Base-by-base conservation (phyloP, 2,329 filamentous ascomycete genomes). In the Xylariaceae sp. region DNA sequence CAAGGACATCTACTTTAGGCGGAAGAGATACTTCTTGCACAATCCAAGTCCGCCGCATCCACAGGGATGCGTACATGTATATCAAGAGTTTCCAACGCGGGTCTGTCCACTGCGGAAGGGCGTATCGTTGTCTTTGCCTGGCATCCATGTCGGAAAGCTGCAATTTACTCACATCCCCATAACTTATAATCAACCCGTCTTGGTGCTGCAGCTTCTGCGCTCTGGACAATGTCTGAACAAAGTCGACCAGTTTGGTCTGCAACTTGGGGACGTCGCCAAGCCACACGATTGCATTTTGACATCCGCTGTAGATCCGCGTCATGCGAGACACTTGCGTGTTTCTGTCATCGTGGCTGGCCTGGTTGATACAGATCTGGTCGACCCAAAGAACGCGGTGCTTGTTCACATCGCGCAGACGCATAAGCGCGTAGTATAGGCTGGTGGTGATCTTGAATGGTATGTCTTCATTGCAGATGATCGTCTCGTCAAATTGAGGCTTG, bases 31-130 rank as follows among this genome's bases (percentile, higher is more conserved):
- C 42, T 39, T 49, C 47, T 38, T 49, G 47, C 38, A 49, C 47
- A 19, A 49, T 49, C 47, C 47, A 49, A 35, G 47, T 49, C 47
- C 47, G 47, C 35, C 47, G 42, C 47, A 49, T 45, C 47, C 47
- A 49, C 42, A 30, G 30, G 42, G 47, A 44, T 12, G 42, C 42
- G 27, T 49, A 49, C 36, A 49, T 49, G 42, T 49, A 49, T 17
- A 49, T 30, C 42, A 49, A 41, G 12, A 49, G 2, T 35, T 49
- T 49, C 47, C 47, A 49, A 36, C 47, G 47, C 42, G 42, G 42
- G 42, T 49, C 47, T 17, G n/a, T n/a, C 47, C 42, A 49, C 38
- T 22, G 19, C 27, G 42, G 42, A 38, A 49, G 47, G 11, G 42
- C 47, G 38, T 49, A 49, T 38, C 47, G 47, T 42, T 33, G 44